Evolutionary conservation across 352 stramenopile genomes (phyloP).

Genomic region (Phytopythium sindhum): DNA sequence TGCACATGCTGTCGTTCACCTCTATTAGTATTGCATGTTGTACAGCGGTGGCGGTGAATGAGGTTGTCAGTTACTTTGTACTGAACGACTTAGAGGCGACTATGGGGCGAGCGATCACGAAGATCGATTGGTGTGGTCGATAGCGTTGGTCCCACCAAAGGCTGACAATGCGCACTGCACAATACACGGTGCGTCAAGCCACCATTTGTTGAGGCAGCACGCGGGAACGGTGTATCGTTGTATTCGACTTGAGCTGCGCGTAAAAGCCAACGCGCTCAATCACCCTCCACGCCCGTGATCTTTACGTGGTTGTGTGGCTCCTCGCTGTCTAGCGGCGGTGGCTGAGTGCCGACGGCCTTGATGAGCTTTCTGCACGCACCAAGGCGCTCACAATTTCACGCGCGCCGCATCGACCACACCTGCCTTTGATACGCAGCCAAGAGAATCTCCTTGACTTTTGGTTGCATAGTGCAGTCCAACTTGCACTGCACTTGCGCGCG

Average conservation of each 20-base stretch:
- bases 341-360: not conserved
- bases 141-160: too few relatives aligned
- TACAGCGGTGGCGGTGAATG: too few relatives aligned
- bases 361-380: not conserved
- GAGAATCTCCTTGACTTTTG: not conserved
- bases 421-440: not conserved
- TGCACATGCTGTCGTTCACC: too few relatives aligned
- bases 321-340: not conserved
- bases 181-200: not conserved
- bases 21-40: too few relatives aligned
- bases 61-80: too few relatives aligned
- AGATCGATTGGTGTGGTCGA: too few relatives aligned
- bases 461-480: too few relatives aligned
- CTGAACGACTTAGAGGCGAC: too few relatives aligned
- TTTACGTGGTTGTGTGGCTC: constrained; percentile 2
- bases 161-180: not conserved
- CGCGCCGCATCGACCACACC: not conserved
- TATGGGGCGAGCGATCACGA: too few relatives aligned
- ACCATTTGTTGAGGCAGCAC: not conserved
- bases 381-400: not conserved
- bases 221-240: not conserved
- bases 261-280: not conserved
- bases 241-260: not conserved
- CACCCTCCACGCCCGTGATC: not conserved
- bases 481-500: not conserved